Evolutionary conservation across 176 grass and related monocot species (phyloP).

Genomic region (Oryza glumipatula): DNA sequence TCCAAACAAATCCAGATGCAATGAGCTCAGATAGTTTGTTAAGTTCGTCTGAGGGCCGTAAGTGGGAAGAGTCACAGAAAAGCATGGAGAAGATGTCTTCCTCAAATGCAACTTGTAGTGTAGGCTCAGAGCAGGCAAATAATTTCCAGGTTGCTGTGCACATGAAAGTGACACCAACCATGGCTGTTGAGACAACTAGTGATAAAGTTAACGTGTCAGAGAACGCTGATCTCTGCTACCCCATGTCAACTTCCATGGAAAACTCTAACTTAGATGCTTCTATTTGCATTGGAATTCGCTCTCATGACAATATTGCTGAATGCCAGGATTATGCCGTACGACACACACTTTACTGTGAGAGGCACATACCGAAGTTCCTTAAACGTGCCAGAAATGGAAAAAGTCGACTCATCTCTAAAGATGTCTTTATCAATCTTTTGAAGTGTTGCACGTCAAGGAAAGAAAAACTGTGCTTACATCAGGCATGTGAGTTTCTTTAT

Average conservation of each 20-base stretch:
- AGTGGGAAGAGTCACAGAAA: conserved; percentile 43
- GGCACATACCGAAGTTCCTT: conserved; percentile 92
- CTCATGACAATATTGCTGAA: conserved; percentile 54
- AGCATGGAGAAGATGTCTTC: conserved; percentile 39
- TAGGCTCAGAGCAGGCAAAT: conserved; percentile 20
- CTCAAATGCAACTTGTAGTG: conserved; percentile 34
- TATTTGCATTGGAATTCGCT: conserved; percentile 64
- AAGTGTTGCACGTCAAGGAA: conserved; percentile 78
- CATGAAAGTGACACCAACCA: conserved; percentile 39
- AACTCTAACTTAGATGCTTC: conserved; percentile 44
- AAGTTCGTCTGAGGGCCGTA: conserved; percentile 47
- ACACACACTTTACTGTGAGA: conserved; percentile 91
- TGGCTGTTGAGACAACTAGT: conserved; percentile 44
- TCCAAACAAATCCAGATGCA: conserved; percentile 55
- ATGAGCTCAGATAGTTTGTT: conserved; percentile 45
- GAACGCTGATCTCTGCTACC: conserved; percentile 51
- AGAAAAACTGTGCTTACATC: conserved; percentile 83
- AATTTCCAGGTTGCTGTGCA: conserved; percentile 42
- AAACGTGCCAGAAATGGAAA: conserved; percentile 97
- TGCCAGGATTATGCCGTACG: conserved; percentile 84
- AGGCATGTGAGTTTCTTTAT: conserved; percentile 91
- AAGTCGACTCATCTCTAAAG: conserved; percentile 94
- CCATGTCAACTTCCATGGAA: conserved; percentile 43
- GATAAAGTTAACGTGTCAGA: conserved; percentile 56
- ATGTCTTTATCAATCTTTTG: conserved; percentile 80